Evolutionary conservation across 2,329 filamentous ascomycete genomes (phyloP), one percentile per base, ranked within the genome.

Genomic region (Phyllachora maydis): DNA sequence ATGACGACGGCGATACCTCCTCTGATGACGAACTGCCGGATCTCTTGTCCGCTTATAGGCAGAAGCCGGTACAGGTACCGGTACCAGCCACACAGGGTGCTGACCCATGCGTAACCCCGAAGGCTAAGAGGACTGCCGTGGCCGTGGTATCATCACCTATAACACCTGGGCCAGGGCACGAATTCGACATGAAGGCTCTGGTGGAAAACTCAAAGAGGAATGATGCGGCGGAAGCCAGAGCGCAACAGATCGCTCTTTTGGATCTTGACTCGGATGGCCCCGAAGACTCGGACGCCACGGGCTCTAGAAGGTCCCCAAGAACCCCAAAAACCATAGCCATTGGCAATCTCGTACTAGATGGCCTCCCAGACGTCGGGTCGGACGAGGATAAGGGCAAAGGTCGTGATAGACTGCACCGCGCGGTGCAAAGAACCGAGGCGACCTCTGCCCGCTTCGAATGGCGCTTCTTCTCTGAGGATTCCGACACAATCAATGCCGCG

Each of bases 161-260:
- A 23, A 51, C 59, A 3, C 44, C 57, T 26, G 50, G 52, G 21
- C 47, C n/a, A n/a, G n/a, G 58, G 35, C 68, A 71, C 41, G 69
- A 62, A 32, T 72, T 70, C 31, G 63, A 71, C 25, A 43, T 81
- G 26, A 63, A 65, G 28, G 54, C 60, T 2, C 52, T 82, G 6
- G 51, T 72, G 19, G 20, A 11, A 14, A 11, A 22, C 8, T 11
- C 20, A 11, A 60, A 53, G 21, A 59, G 70, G 35, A 59, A 67
- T 5, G 49, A 55, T 19, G 53, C 58, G 27, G n/a, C n/a, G n/a
- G n/a, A n/a, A n/a, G n/a, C n/a, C n/a, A n/a, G n/a, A n/a, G n/a
- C n/a, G n/a, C n/a, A n/a, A n/a, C n/a, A n/a, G n/a, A n/a, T n/a
- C n/a, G n/a, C n/a, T n/a, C n/a, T n/a, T n/a, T n/a, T n/a, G n/a